Base-by-base conservation (phyloP, 306 rosid species). In the Fagus sylvatica region DNA sequence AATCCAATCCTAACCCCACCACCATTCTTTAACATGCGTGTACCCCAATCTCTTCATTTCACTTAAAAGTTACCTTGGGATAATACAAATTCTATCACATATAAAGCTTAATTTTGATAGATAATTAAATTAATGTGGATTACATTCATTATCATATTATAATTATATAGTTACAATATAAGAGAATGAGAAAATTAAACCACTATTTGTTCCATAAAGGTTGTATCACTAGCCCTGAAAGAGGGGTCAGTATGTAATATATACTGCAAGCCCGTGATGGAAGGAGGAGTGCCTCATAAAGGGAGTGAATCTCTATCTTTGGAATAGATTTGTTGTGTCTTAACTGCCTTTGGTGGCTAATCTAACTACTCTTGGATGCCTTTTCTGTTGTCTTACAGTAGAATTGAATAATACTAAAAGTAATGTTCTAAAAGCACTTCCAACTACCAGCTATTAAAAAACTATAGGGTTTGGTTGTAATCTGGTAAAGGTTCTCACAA, bases 201-300 rank as follows among this genome's bases (percentile, higher is more conserved):
- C 28, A 22, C 28, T 22, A 22, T 22, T 22, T 22, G 0, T 22
- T 22, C 28, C 28, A 60, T 73, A 62, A 69, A 36, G n/a, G 2
- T 48, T 53, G 40, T 12, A 53, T 30, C 69, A 41, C 74, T 33
- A 15, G 37, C 57, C n/a, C 11, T 12, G 7, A 4, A 77, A 69
- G 80, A 64, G 84, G 80, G 70, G 54, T 22, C 28, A 22, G 60
- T 16, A 36, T 65, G 41, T 8, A 39, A 33, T 17, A 12, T 46
- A 11, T 19, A n/a, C 49, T 36, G 3, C n/a, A 46, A 64, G 41
- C 71, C 88, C 91, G 85, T 73, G 73, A 89, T 87, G 33, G 71
- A 76, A 71, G 89, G 78, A 76, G 33, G 8, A 41, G 12, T 89
- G 79, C 72, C 75, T 57, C 17, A 17, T 61, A 73, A 84, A 79